These are phyloP conservation scores for Capronia americana DNA, from an alignment of 2,329 filamentous ascomycete genomes.

Conservation along the genomic window DNA sequence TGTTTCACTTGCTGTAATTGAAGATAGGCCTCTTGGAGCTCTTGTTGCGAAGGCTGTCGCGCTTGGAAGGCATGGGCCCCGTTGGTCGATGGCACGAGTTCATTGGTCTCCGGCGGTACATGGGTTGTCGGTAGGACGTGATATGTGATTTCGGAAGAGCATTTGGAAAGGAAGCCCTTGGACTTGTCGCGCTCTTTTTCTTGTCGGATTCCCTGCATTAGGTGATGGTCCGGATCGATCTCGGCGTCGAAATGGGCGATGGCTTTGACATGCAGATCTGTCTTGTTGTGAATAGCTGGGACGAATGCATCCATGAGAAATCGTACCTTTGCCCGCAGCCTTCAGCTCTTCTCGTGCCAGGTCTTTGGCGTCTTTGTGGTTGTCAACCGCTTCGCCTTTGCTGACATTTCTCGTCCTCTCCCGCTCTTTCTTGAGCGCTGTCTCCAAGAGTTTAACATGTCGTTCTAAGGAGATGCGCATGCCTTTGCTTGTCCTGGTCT, in stretches of 20 bases:
- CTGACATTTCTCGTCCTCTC: conserved; percentile 66
- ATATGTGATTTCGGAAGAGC: conserved; percentile 71
- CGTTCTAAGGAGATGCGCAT: conserved; percentile 88
- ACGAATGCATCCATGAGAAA: not conserved
- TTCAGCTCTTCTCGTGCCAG: conserved; percentile 54
- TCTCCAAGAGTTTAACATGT: conserved; percentile 88
- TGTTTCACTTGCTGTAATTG: conserved; percentile 56
- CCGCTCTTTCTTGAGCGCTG: conserved; percentile 82
- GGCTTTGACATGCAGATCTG: conserved; percentile 32
- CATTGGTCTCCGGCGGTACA: conserved; percentile 60
- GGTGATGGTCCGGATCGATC: conserved; percentile 51
- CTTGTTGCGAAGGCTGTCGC: conserved; percentile 59
- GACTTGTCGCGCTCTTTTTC: conserved; percentile 68
- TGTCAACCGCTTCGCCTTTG: conserved; percentile 60
- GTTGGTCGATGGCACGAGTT: conserved; percentile 49
- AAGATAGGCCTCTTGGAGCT: conserved; percentile 66
- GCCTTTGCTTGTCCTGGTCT: conserved; percentile 82
- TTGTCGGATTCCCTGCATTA: conserved; percentile 59
- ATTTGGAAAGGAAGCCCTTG: conserved; percentile 67
- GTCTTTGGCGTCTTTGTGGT: conserved; percentile 53
- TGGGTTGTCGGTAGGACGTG: conserved; percentile 70
- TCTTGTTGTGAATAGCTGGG: conserved; percentile 19
- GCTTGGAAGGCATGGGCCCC: conserved; percentile 52
- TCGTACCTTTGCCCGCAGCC: conserved; percentile 47
- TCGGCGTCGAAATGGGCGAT: conserved; percentile 56